Evolutionary conservation across 2,329 filamentous ascomycete species (phyloP).

Genomic region (Podosphaera leucotricha): DNA sequence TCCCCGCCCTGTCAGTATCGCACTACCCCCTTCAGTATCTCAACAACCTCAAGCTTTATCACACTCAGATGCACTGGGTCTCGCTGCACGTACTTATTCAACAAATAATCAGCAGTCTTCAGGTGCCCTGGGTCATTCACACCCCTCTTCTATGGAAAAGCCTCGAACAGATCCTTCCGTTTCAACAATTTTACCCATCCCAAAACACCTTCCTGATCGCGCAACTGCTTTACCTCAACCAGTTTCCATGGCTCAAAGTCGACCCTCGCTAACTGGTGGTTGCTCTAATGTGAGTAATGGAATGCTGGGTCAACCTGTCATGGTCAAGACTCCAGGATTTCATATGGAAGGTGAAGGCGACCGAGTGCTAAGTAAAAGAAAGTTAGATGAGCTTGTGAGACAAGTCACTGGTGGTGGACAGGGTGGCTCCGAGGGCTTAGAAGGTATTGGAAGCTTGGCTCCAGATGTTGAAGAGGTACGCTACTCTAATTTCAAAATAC

Average conservation of each 20-base stretch:
- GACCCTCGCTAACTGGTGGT: constrained; percentile 68
- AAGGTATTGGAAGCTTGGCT: constrained; percentile 54
- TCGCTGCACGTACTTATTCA: constrained; percentile 16
- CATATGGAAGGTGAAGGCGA: constrained; percentile 82
- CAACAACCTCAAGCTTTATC: constrained; percentile 12
- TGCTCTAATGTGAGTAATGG: constrained; percentile 52
- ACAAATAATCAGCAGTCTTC: constrained; percentile 8
- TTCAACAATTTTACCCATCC: constrained; percentile 16
- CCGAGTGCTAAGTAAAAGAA: constrained; percentile 89
- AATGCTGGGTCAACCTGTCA: constrained; percentile 67
- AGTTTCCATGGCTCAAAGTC: constrained; percentile 44
- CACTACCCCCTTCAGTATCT: constrained; percentile 8
- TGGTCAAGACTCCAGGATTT: constrained; percentile 60
- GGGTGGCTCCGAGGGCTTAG: constrained; percentile 32
- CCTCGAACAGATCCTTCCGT: constrained; percentile 12
- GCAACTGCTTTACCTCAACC: constrained; percentile 48
- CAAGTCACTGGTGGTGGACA: constrained; percentile 70
- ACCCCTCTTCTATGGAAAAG: constrained; percentile 6
- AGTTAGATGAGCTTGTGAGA: constrained; percentile 80
- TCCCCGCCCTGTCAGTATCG: constrained; percentile 11
- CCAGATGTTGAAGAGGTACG: constrained; percentile 89
- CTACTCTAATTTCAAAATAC: background rate
- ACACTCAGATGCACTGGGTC: constrained; percentile 13
- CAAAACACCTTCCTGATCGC: constrained; percentile 48
- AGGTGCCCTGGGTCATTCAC: constrained; percentile 15